These are phyloP conservation scores for Agaricus sinodeliciosus DNA, from an alignment of 768 basidiomycete species.

Conservation along the genomic window DNA sequence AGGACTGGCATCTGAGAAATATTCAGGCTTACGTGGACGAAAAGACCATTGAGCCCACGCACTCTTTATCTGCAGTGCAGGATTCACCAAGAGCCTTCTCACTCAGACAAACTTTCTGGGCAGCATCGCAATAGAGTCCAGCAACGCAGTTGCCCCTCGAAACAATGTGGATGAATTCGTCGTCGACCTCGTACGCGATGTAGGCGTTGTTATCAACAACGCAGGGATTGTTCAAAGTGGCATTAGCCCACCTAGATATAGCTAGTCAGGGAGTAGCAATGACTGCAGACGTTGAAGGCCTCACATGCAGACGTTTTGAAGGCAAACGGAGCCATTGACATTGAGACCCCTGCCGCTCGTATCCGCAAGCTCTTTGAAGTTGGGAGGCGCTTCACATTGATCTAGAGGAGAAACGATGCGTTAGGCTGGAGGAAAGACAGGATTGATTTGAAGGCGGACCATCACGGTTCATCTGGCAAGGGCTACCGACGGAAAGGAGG, in stretches of 20 bases:
- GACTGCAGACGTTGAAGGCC: constrained; percentile 17
- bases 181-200: constrained; percentile 53
- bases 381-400: constrained; percentile 66
- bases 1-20: constrained; percentile 55
- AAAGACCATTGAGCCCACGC: constrained; percentile 12
- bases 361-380: constrained; percentile 58
- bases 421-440: not conserved
- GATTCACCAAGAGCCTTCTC: constrained; percentile 48
- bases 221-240: constrained; percentile 56
- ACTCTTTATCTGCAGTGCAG: constrained; percentile 53
- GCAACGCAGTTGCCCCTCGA: constrained; percentile 74
- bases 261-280: not conserved
- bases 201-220: constrained; percentile 76
- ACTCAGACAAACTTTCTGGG: constrained; percentile 47
- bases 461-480: constrained; percentile 84
- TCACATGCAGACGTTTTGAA: constrained; percentile 80
- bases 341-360: constrained; percentile 61
- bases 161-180: constrained; percentile 71
- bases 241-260: constrained; percentile 66
- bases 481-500: constrained; percentile 51
- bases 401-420: constrained; percentile 37
- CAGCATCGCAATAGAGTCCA: constrained; percentile 73
- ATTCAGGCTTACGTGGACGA: not conserved
- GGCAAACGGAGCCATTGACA: constrained; percentile 77
- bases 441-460: constrained; percentile 35